These are phyloP conservation scores for Ambispora gerdemannii DNA, from an alignment of 192 early-diverging fungal genomes.

Conservation along the genomic window DNA sequence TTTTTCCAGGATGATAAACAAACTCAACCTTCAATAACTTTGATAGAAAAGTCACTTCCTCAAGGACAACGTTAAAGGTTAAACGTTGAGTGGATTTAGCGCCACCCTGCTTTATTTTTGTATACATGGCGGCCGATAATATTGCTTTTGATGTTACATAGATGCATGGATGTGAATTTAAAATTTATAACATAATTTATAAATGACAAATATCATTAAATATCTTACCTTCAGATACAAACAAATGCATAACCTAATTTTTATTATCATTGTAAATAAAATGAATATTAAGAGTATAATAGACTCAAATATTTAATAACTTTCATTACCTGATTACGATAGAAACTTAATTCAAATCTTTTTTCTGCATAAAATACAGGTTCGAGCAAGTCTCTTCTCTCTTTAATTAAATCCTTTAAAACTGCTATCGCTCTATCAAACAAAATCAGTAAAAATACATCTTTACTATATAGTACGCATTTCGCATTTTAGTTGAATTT, in stretches of 20 bases:
- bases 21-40: conserved; percentile 76
- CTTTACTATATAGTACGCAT: not conserved
- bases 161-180: not conserved
- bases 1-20: conserved; percentile 72
- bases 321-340: conserved; percentile 72
- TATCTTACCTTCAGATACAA: conserved; percentile 54
- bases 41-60: conserved; percentile 71
- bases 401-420: conserved; percentile 72
- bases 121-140: conserved; percentile 70
- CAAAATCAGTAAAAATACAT: not conserved
- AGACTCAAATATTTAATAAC: not conserved
- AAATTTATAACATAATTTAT: not conserved
- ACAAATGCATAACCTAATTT: conserved; percentile 40
- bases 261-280: not conserved
- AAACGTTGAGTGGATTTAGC: conserved; percentile 66
- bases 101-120: conserved; percentile 74
- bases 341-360: conserved; percentile 78
- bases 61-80: conserved; percentile 48
- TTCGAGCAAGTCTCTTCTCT: conserved; percentile 74
- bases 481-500: too few species aligned
- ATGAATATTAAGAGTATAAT: not conserved
- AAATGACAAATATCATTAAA: not conserved
- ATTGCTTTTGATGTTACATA: conserved; percentile 54
- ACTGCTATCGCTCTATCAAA: conserved; percentile 56
- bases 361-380: conserved; percentile 78